These are phyloP conservation scores for Liriodendron chinense DNA, from an alignment of 164 flowering plant genomes.

Conservation along the genomic window DNA sequence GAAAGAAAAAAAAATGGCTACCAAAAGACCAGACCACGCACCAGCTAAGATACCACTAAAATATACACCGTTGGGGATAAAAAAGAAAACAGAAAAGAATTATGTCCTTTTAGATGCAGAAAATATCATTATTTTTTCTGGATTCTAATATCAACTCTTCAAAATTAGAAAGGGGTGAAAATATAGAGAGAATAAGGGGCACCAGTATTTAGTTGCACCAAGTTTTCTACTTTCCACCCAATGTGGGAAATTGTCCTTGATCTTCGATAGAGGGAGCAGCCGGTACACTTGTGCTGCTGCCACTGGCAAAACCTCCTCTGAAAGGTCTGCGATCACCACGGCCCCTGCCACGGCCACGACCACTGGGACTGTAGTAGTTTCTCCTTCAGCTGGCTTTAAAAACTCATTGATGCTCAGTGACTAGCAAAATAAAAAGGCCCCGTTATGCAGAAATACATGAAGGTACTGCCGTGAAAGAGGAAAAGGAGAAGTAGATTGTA, in stretches of 20 bases:
- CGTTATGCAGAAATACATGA: no score
- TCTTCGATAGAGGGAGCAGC: slow-evolving; percentile 21
- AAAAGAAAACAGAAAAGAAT: not conserved
- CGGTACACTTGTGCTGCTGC: slow-evolving; percentile 5
- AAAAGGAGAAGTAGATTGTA: not conserved
- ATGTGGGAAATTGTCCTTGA: slow-evolving; percentile 18
- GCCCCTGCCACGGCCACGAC: slow-evolving; percentile 62
- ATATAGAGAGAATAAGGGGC: not conserved
- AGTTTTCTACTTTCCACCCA: slow-evolving; percentile 14
- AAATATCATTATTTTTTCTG: slow-evolving; percentile 3
- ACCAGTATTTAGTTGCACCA: no score
- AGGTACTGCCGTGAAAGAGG: not conserved
- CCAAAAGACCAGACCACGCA: no score
- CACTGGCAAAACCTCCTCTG: slow-evolving; percentile 41
- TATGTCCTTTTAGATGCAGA: slow-evolving; percentile 1
- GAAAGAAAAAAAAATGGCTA: no score
- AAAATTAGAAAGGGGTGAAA: slow-evolving; percentile 2
- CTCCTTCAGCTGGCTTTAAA: slow-evolving; percentile 87
- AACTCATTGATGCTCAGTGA: slow-evolving; percentile 82
- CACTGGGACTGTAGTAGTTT: slow-evolving; percentile 54
- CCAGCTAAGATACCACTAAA: not conserved
- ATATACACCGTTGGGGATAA: slow-evolving; percentile 12
- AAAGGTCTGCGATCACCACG: slow-evolving; percentile 58
- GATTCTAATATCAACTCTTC: slow-evolving; percentile 12
- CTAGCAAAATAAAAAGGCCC: slow-evolving; percentile 24